Percentiles rank a stretch among this genome's conserved stretches.
phyloP scores from a whole-genome alignment of 139 green algal species.

The Chlorella sp. region DNA sequence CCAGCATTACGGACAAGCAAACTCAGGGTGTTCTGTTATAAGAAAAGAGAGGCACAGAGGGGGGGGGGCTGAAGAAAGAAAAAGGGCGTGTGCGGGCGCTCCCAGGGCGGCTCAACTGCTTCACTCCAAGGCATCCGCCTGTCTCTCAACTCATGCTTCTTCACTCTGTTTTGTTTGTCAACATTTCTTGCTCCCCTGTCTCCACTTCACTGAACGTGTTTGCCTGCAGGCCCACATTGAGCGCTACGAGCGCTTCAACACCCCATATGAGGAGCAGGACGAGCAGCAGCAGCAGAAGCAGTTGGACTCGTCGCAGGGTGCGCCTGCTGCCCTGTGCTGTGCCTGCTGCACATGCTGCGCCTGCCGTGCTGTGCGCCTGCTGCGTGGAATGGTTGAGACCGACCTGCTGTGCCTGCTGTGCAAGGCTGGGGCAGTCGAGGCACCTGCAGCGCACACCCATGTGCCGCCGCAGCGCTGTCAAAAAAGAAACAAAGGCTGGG shows the following conservation, averaged over 20 bases:
- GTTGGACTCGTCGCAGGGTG: conserved; percentile 21
- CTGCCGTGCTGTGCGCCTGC: background rate
- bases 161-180: no score
- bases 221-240: conserved; percentile 39
- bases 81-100: no score
- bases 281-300: conserved; percentile 70
- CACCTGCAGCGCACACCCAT: no score
- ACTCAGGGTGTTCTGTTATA: no score
- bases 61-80: no score
- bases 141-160: background rate
- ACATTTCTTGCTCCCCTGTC: background rate
- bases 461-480: no score
- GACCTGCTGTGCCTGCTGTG: background rate
- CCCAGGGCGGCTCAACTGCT: no score
- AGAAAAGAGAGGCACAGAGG: no score
- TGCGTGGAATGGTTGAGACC: background rate
- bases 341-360: background rate
- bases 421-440: no score
- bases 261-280: conserved; percentile 34
- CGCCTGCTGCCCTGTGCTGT: background rate
- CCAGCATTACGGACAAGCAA: no score
- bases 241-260: conserved; percentile 32
- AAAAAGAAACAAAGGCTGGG: no score
- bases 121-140: no score
- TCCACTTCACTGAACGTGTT: background rate